These are phyloP conservation scores for Marsdenia floribunda DNA, from an alignment of 257 asterid species.

Conservation along the genomic window DNA sequence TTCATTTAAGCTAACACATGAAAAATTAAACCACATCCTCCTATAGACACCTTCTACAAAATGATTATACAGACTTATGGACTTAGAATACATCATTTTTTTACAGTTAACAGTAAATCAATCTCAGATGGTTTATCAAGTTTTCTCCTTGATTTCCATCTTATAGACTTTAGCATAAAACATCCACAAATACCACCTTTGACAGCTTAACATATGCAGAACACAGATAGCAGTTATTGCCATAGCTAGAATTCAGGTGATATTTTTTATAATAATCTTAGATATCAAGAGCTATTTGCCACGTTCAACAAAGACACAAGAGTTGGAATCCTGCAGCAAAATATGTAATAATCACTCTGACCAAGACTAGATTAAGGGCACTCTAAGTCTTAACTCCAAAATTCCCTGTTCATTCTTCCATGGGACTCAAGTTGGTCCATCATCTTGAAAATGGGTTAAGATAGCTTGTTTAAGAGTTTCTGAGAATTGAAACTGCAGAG, in stretches of 20 bases:
- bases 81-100: background rate
- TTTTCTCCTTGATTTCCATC: background rate
- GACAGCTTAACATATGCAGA: background rate
- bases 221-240: background rate
- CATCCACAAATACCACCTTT: background rate
- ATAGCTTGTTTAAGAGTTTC: background rate
- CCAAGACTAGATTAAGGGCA: background rate
- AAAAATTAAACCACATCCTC: background rate
- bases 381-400: background rate
- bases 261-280: background rate
- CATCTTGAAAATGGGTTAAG: background rate
- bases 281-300: background rate
- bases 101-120: background rate
- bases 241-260: background rate
- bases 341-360: background rate
- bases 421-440: background rate
- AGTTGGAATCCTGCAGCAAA: background rate
- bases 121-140: background rate
- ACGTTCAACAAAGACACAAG: background rate
- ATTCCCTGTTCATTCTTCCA: background rate
- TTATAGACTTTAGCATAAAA: background rate
- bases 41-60: background rate
- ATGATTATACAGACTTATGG: background rate
- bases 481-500: background rate
- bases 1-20: background rate